These are phyloP conservation scores for Circinella umbellata DNA, from an alignment of 371 early-diverging fungal genomes.

Conservation along the genomic window DNA sequence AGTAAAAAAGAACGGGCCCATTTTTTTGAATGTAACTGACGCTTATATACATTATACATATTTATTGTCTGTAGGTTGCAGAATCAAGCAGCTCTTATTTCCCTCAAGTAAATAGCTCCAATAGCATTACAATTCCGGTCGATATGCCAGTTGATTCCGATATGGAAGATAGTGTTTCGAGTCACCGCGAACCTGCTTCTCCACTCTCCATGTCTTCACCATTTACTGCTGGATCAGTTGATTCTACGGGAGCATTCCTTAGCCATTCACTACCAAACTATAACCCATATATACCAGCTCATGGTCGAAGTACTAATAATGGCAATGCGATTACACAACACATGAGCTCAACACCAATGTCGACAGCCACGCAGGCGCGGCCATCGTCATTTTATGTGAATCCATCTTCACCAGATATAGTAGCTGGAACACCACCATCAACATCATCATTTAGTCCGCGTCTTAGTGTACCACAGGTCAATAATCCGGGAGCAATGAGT, in stretches of 20 bases:
- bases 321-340: slow-evolving; percentile 6
- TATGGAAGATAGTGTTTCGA: slow-evolving; percentile 29
- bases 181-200: slow-evolving; percentile 19
- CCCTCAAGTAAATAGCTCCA: slow-evolving; percentile 21
- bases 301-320: neutral
- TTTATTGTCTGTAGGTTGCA: neutral
- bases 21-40: neutral
- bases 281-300: slow-evolving; percentile 1
- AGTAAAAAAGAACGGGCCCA: neutral
- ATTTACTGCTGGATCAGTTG: neutral
- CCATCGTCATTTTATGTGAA: slow-evolving; percentile 15
- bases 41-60: neutral
- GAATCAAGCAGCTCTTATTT: slow-evolving; percentile 19
- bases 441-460: neutral
- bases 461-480: neutral
- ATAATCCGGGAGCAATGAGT: slow-evolving; percentile 30
- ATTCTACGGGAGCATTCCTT: slow-evolving; percentile 16
- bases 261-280: slow-evolving; percentile 28
- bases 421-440: neutral
- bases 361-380: slow-evolving; percentile 25
- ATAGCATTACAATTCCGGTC: slow-evolving; percentile 41
- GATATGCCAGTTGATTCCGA: slow-evolving; percentile 39
- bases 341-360: neutral
- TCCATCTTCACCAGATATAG: neutral
- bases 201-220: slow-evolving; percentile 21